These are phyloP conservation scores for Cordyceps sp. DNA, from an alignment of 2,329 filamentous ascomycete species.

Conservation along the genomic window DNA sequence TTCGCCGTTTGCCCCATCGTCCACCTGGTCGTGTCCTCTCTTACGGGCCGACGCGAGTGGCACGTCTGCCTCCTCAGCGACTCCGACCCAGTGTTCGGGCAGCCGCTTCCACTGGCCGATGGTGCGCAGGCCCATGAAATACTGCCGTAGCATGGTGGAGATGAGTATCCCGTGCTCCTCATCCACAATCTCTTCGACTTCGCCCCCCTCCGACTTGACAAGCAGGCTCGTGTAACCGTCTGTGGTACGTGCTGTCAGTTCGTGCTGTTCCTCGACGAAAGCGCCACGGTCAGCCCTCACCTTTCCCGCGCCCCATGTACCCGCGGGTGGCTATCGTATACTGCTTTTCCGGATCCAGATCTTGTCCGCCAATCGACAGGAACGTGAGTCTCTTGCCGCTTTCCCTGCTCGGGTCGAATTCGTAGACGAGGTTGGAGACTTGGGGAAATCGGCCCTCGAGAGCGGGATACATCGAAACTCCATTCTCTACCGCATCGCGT, in stretches of 20 bases:
- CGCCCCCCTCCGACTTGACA: conserved; percentile 59
- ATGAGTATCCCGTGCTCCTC: conserved; percentile 82
- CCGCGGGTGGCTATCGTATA: conserved; percentile 68
- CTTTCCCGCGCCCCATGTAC: conserved; percentile 77
- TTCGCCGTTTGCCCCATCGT: not conserved
- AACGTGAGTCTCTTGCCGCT: conserved; percentile 46
- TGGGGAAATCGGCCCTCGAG: conserved; percentile 75
- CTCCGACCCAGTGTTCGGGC: conserved; percentile 49
- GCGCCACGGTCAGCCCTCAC: conserved; percentile 10
- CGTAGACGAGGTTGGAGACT: conserved; percentile 67
- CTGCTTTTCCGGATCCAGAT: conserved; percentile 42
- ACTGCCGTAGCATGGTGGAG: conserved; percentile 73
- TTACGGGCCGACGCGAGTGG: conserved; percentile 7
- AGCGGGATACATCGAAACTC: conserved; percentile 64
- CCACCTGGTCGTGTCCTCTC: conserved; percentile 18
- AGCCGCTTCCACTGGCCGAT: conserved; percentile 66
- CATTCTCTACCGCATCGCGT: conserved; percentile 69
- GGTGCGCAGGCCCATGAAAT: conserved; percentile 75
- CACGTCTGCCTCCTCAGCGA: conserved; percentile 44
- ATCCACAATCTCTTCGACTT: conserved; percentile 60
- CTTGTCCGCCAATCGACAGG: conserved; percentile 41
- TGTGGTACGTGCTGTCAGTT: conserved; percentile 5
- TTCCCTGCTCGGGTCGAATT: conserved; percentile 48
- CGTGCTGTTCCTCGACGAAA: not conserved
- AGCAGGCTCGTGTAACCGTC: conserved; percentile 68